Evolutionary conservation across 208 protist species (phyloP).

Genomic region (Leishmania gerbilli): DNA sequence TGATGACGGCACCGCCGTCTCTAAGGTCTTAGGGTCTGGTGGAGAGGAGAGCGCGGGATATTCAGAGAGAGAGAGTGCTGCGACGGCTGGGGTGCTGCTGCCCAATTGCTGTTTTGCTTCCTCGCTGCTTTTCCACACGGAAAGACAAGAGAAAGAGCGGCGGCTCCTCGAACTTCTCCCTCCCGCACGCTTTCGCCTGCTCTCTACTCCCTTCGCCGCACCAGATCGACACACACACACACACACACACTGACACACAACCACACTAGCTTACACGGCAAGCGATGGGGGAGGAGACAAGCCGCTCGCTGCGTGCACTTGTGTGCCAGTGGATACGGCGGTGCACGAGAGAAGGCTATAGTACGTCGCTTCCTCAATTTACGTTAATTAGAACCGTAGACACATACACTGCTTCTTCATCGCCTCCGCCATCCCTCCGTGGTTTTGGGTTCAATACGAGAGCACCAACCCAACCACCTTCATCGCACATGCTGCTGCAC

Average conservation of each 20-base stretch:
- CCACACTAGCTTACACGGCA: background rate
- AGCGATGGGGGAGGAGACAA: background rate
- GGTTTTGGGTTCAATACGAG: background rate
- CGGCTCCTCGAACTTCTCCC: background rate
- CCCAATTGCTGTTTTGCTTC: background rate
- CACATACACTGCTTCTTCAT: background rate
- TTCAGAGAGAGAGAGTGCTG: background rate
- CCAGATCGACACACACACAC: background rate
- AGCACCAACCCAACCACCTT: background rate
- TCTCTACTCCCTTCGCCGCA: background rate
- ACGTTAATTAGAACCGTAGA: background rate
- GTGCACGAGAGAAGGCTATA: background rate
- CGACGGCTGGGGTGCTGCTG: background rate
- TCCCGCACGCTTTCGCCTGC: background rate
- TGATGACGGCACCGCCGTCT: background rate
- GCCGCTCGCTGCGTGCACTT: background rate
- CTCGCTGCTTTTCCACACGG: background rate
- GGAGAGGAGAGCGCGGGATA: background rate
- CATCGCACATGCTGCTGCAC: background rate
- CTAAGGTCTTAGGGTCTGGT: background rate
- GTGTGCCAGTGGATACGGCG: background rate
- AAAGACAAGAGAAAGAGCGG: background rate
- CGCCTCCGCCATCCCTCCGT: background rate
- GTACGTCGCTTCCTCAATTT: background rate
- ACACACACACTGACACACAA: conserved; percentile 10